Conservation (phyloP, 2,329 filamentous ascomycete genomes). For the Neospermospora avenae region DNA sequence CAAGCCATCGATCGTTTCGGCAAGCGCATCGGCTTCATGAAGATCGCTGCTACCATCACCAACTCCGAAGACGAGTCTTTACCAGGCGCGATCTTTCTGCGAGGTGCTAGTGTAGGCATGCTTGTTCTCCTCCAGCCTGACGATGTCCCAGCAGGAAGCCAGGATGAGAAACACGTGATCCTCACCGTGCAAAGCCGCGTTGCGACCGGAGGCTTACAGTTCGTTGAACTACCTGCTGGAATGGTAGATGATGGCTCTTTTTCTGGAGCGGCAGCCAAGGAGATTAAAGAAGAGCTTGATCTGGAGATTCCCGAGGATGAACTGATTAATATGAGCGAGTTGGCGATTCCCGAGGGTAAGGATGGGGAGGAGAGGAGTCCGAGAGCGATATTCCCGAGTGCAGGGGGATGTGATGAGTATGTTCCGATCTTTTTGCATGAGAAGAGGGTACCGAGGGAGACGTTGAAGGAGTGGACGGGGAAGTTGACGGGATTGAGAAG, state of each 20-base stretch:
- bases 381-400: conserved; percentile 53
- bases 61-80: conserved; percentile 41
- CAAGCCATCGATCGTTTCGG: conserved; percentile 54
- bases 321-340: conserved; percentile 50
- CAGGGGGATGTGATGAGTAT: conserved; percentile 59
- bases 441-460: conserved; percentile 46
- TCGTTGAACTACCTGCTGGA: conserved; percentile 13
- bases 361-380: conserved; percentile 37
- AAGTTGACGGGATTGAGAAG: conserved; percentile 55
- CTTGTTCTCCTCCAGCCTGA: conserved; percentile 46
- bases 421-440: conserved; percentile 57
- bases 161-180: conserved; percentile 52
- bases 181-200: conserved; percentile 44
- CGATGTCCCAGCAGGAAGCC: conserved; percentile 37
- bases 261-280: conserved; percentile 54
- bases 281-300: conserved; percentile 60
- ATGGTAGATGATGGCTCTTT: conserved; percentile 37
- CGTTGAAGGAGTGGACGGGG: conserved; percentile 54
- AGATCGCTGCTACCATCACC: conserved; percentile 47
- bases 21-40: conserved; percentile 51
- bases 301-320: conserved; percentile 49
- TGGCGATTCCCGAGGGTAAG: conserved; percentile 48
- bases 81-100: conserved; percentile 53
- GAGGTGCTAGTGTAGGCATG: conserved; percentile 60
- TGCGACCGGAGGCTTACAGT: conserved; percentile 9